Conservation (phyloP, 768 basidiomycete species). For the Sutorius australiensis region DNA sequence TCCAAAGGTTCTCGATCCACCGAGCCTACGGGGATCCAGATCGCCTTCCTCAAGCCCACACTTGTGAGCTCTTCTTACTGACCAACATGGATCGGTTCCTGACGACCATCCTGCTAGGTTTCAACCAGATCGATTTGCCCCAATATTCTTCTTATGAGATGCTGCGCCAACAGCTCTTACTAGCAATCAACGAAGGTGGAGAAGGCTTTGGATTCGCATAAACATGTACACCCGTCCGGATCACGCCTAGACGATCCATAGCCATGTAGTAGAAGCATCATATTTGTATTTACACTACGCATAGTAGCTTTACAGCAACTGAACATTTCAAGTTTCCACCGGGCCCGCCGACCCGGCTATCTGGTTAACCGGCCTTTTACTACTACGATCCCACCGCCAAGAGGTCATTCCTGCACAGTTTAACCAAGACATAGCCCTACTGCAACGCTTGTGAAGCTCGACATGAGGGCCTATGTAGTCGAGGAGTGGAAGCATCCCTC, state of each 20-base stretch:
- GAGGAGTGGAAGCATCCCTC: constrained; percentile 67
- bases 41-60: constrained; percentile 85
- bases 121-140: constrained; percentile 93
- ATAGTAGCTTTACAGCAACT: constrained; percentile 13
- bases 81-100: constrained; percentile 6
- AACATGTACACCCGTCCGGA: constrained; percentile 9
- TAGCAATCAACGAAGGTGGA: constrained; percentile 94
- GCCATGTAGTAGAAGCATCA: constrained; percentile 30
- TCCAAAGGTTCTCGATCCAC: constrained; percentile 94
- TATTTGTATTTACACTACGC: constrained; percentile 34
- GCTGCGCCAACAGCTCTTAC: constrained; percentile 82
- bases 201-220: constrained; percentile 90
- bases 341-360: not conserved
- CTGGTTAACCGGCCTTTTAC: not conserved
- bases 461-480: constrained; percentile 79
- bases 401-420: not conserved
- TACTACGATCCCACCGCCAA: no score
- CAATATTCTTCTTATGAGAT: constrained; percentile 96
- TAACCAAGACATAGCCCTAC: not conserved
- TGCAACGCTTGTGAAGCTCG: not conserved
- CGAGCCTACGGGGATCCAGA: constrained; percentile 85
- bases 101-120: constrained; percentile 48
- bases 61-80: constrained; percentile 51
- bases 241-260: constrained; percentile 14
- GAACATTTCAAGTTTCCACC: not conserved